Conservation (phyloP, 2,329 filamentous ascomycete genomes). For the Fusarium mundagurra region DNA sequence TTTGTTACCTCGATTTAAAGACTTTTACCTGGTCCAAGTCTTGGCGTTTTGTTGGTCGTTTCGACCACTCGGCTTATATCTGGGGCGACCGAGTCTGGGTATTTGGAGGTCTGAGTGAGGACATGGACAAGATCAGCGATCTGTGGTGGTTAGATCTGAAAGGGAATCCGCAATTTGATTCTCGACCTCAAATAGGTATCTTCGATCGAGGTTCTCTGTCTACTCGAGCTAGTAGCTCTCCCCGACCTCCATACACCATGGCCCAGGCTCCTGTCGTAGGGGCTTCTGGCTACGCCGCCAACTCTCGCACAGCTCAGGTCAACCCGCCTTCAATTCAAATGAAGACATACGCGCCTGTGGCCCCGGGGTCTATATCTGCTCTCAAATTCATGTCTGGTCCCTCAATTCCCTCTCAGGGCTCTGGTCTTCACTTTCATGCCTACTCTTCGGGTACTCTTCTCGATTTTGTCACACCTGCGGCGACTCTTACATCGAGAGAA, state of each 20-base stretch:
- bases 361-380: constrained; percentile 89
- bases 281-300: constrained; percentile 72
- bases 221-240: constrained; percentile 58
- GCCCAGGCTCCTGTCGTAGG: constrained; percentile 62
- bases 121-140: constrained; percentile 97
- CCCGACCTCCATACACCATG: constrained; percentile 63
- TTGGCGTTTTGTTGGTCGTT: constrained; percentile 94
- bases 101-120: constrained; percentile 91
- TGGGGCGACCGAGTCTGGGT: constrained; percentile 95
- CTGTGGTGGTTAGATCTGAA: constrained; percentile 98
- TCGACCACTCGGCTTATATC: constrained; percentile 94
- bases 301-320: constrained; percentile 73
- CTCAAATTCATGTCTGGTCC: constrained; percentile 85
- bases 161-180: constrained; percentile 85
- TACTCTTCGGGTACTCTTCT: constrained; percentile 93
- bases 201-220: constrained; percentile 58
- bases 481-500: constrained; percentile 85
- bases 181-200: constrained; percentile 66
- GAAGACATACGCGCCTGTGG: constrained; percentile 80
- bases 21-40: constrained; percentile 97
- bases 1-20: constrained; percentile 95
- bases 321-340: constrained; percentile 73
- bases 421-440: constrained; percentile 93
- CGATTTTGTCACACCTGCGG: constrained; percentile 92
- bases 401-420: constrained; percentile 86